Evolutionary conservation across 768 basidiomycete species (phyloP).

Genomic region (Hygrocybe punicea): DNA sequence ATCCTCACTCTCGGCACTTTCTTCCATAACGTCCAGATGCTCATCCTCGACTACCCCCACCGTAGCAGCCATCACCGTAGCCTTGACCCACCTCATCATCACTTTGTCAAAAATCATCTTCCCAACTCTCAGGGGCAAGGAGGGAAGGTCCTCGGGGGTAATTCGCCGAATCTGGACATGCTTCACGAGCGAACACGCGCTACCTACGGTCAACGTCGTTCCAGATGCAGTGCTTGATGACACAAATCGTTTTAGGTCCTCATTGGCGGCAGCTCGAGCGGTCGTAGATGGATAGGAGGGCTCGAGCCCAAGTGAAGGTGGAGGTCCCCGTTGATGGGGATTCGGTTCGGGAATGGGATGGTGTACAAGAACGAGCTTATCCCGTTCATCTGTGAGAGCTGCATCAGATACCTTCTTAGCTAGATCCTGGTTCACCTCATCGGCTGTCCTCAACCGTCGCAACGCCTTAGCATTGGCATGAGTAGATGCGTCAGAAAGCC

Average conservation of each 20-base stretch:
- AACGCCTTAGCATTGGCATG: constrained; percentile 41
- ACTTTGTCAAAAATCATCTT: constrained; percentile 84
- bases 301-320: constrained; percentile 30
- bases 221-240: constrained; percentile 83
- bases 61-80: constrained; percentile 36
- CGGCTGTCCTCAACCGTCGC: constrained; percentile 36
- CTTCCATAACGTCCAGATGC: constrained; percentile 25
- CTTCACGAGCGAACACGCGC: constrained; percentile 80
- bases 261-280: constrained; percentile 50
- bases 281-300: constrained; percentile 53
- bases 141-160: constrained; percentile 71
- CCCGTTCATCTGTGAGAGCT: constrained; percentile 35
- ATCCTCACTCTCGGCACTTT: constrained; percentile 68
- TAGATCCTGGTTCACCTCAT: constrained; percentile 42
- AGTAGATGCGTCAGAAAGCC: constrained; percentile 12
- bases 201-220: constrained; percentile 67
- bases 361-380: constrained; percentile 14
- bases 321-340: constrained; percentile 21
- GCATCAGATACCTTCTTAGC: constrained; percentile 43
- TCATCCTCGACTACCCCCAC: constrained; percentile 26
- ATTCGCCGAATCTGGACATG: constrained; percentile 79
- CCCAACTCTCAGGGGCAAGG: constrained; percentile 74
- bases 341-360: constrained; percentile 17
- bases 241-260: constrained; percentile 84
- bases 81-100: constrained; percentile 84